These are phyloP conservation scores for Gentiana macrophylla DNA, from an alignment of 257 asterid genomes.

Conservation along the genomic window DNA sequence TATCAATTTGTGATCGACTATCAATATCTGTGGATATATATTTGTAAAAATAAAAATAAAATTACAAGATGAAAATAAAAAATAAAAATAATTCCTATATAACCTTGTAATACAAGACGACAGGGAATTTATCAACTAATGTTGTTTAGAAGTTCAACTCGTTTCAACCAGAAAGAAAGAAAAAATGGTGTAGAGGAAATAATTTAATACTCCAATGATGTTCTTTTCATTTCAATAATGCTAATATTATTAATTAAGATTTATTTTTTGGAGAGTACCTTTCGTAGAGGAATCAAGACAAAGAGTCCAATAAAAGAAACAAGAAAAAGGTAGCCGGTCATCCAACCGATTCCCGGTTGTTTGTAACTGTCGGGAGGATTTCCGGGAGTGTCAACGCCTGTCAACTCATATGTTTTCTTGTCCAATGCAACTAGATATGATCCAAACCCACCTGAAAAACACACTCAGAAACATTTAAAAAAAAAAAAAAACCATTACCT, in stretches of 20 bases:
- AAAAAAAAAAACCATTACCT: too few relatives aligned
- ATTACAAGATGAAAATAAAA: neutral
- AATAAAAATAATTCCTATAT: too few relatives aligned
- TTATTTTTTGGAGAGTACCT: constrained; percentile 23
- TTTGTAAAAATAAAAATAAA: neutral
- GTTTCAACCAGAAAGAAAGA: too few relatives aligned
- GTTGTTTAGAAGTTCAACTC: too few relatives aligned
- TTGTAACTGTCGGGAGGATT: constrained; percentile 54
- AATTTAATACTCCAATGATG: too few relatives aligned
- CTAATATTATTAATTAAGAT: neutral
- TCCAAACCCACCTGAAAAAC: constrained; percentile 69
- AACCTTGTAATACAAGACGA: too few relatives aligned
- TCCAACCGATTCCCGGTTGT: constrained; percentile 87
- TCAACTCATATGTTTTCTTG: constrained; percentile 56
- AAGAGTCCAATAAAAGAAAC: constrained; percentile 78
- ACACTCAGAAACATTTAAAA: neutral
- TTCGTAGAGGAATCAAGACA: constrained; percentile 75
- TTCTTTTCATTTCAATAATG: neutral
- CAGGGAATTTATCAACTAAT: neutral
- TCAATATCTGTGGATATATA: constrained; percentile 46
- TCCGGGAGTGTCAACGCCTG: constrained; percentile 51
- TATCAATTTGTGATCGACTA: constrained; percentile 74
- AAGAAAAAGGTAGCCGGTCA: constrained; percentile 52
- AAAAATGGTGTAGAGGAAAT: neutral
- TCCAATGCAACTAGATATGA: constrained; percentile 65